phyloP scores from a whole-genome alignment of 176 grass and related monocot species.

The Juncus inflexus region DNA sequence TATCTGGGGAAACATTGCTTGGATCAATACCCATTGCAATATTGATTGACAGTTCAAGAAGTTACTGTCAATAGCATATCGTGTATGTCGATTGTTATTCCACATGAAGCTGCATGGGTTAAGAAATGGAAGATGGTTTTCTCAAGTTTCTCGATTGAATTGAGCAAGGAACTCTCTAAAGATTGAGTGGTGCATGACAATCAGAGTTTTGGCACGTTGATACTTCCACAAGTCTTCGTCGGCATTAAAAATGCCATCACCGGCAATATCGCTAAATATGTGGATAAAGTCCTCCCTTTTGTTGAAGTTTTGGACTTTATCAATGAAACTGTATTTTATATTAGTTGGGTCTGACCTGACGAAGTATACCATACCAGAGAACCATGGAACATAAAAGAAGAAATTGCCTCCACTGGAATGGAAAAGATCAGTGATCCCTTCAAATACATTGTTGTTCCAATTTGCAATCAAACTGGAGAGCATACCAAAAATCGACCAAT shows the following conservation, averaged over 20 bases:
- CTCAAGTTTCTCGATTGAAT: constrained; percentile 47
- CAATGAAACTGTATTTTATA: constrained; percentile 60
- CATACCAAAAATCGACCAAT: constrained; percentile 52
- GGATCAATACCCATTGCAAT: too few relatives aligned
- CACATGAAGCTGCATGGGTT: too few relatives aligned
- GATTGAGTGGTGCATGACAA: constrained; percentile 25
- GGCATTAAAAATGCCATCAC: constrained; percentile 70
- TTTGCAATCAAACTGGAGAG: constrained; percentile 33
- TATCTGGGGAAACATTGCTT: too few relatives aligned
- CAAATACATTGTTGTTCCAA: constrained; percentile 36
- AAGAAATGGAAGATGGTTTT: constrained; percentile 27
- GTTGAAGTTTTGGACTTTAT: constrained; percentile 63
- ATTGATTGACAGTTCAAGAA: too few relatives aligned
- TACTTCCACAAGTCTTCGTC: constrained; percentile 56
- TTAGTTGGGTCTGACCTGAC: constrained; percentile 56
- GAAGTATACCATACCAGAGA: constrained; percentile 32
- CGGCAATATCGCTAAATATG: constrained; percentile 67
- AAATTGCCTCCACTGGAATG: constrained; percentile 27
- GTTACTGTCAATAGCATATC: too few relatives aligned
- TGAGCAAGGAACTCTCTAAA: constrained; percentile 34
- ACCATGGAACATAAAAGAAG: constrained; percentile 22
- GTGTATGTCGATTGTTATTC: too few relatives aligned
- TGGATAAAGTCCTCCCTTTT: constrained; percentile 49
- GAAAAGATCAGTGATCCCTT: constrained; percentile 34
- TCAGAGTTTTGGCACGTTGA: constrained; percentile 41